Conservation (phyloP, 352 stramenopile species). For the Elongisporangium undulatum region DNA sequence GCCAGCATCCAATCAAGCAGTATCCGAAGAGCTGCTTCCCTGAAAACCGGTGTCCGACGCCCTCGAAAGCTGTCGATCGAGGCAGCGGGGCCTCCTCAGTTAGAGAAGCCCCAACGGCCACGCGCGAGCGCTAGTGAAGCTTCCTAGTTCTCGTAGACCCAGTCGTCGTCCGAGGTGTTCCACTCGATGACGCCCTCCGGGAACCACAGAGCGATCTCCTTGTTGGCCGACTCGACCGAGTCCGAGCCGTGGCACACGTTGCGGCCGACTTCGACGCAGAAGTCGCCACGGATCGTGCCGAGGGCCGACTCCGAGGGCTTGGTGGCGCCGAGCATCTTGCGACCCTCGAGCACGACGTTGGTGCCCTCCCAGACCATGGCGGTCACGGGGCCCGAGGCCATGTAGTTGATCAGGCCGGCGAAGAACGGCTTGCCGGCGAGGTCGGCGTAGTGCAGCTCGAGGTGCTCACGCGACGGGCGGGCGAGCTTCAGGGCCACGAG, state of each 20-base stretch:
- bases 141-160: conserved; percentile 95
- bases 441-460: conserved; percentile 91
- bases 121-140: neutral
- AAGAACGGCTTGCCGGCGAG: conserved; percentile 95
- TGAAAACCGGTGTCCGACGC: neutral
- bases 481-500: conserved; percentile 95
- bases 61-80: neutral
- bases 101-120: neutral
- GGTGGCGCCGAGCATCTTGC: conserved; percentile 97
- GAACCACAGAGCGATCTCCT: conserved; percentile 99
- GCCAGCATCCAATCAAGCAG: neutral
- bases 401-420: conserved; percentile 94
- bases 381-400: conserved; percentile 91
- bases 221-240: conserved; percentile 95
- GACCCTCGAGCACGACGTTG: conserved; percentile 90
- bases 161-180: conserved; percentile 86
- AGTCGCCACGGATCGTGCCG: conserved; percentile 97
- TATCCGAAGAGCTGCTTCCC: neutral
- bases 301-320: conserved; percentile 94
- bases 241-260: conserved; percentile 98
- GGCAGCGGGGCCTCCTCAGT: neutral
- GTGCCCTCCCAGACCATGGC: conserved; percentile 95
- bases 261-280: conserved; percentile 91
- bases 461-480: conserved; percentile 59
- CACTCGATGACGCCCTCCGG: conserved; percentile 91